Base-by-base conservation (phyloP, 2,329 filamentous ascomycete species). In the Drechmeria coniospora region DNA sequence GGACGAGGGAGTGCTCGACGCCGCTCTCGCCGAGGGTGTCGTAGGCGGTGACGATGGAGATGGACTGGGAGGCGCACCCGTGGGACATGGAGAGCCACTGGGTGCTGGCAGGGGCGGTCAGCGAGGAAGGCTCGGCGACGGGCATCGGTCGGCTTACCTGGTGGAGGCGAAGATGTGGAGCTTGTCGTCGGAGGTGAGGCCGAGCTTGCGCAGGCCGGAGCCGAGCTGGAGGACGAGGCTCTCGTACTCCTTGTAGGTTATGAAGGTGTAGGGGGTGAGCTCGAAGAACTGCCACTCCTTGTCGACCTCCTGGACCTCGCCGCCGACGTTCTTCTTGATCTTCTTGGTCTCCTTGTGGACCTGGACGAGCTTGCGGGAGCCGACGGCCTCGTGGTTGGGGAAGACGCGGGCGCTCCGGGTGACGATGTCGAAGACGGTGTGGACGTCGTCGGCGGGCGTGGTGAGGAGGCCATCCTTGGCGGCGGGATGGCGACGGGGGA, bases 231-330 rank as follows among this genome's bases (percentile, higher is more conserved):
- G 59, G 26, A 74, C 67, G 36, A 74, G 63, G 44, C 72, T 63
- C 55, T 81, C 71, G 48, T 87, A 90, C 56, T 92, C 76, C 44
- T 68, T 63, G 56, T 86, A 92, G 42, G 73, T 82, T 46, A 78
- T 62, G 61, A 75, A 92, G 24, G 66, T 63, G 60, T 79, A 93
- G 26, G 63, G 61, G 35, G 78, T 76, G 40, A 92, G 72, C 64
- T 93, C 84, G 42, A 82, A 92, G 56, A 75, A 92, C 29, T 76
- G 74, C 84, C 84, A 93, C 52, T 87, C 72, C 71, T 92, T 93
- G 37, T 92, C 80, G 19, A 90, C 72, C 57, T 86, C 71, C 38
- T 66, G 62, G 52, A 83, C 68, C 50, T 79, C 68, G 40, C 84
- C 84, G 45, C 92, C 80, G 32, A 92, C 61, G 27, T 82, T 65